Percentiles rank a stretch among this genome's conserved stretches.
Evolutionary conservation across 257 asterid species (phyloP).

Genomic region (Solanum microdontum): DNA sequence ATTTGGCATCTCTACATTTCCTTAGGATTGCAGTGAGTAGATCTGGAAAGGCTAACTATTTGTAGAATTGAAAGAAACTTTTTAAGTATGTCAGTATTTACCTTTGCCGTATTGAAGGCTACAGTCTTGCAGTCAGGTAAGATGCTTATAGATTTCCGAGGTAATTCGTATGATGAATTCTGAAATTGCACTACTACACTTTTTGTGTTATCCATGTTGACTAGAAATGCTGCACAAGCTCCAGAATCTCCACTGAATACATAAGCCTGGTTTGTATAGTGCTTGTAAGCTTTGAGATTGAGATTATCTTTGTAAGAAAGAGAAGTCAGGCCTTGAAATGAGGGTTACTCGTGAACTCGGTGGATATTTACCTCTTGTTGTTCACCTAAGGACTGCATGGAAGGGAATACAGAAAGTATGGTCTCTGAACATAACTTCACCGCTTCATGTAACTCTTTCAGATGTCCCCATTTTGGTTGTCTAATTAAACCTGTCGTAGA

Average conservation of each 20-base stretch:
- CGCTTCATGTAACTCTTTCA: constrained; percentile 58
- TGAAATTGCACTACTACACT: constrained; percentile 34
- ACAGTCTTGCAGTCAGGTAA: constrained; percentile 68
- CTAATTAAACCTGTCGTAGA: constrained; percentile 47
- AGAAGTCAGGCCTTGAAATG: neutral
- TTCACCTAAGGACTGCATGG: constrained; percentile 31
- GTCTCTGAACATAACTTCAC: constrained; percentile 43
- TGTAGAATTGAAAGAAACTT: neutral
- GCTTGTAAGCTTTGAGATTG: neutral
- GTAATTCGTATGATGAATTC: constrained; percentile 34
- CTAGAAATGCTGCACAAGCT: constrained; percentile 79
- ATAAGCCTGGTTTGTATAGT: constrained; percentile 36
- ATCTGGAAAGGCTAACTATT: neutral
- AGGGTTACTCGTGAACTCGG: neutral
- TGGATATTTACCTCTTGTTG: constrained; percentile 52
- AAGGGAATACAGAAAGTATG: constrained; percentile 38
- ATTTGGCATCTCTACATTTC: neutral
- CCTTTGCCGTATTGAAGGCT: constrained; percentile 80
- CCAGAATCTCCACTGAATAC: constrained; percentile 32
- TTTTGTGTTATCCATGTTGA: constrained; percentile 27
- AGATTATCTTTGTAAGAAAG: neutral
- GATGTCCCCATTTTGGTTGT: constrained; percentile 84
- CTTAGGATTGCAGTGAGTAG: neutral
- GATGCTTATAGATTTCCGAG: constrained; percentile 71
- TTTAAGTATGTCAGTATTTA: constrained; percentile 6